Evolutionary conservation across 2,329 filamentous ascomycete genomes (phyloP).

Genomic region (Nakataea oryzae): DNA sequence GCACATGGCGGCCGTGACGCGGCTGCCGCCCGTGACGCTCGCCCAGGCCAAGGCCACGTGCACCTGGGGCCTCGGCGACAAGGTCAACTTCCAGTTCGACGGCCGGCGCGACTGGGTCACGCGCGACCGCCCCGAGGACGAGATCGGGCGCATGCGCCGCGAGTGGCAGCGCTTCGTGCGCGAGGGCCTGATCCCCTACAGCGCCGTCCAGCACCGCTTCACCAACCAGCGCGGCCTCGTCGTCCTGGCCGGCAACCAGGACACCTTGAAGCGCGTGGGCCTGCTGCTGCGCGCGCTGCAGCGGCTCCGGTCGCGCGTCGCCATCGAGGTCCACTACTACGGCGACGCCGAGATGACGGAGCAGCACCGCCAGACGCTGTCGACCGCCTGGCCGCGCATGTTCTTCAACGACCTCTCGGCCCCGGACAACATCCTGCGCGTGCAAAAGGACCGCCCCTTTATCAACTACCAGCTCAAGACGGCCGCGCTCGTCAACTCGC

Average conservation of each 20-base stretch:
- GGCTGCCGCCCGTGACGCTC: conserved; percentile 2
- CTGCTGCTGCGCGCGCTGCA: conserved; percentile 11
- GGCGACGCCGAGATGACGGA: conserved; percentile 13
- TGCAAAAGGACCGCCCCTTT: conserved; percentile 20
- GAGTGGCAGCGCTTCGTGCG: conserved; percentile 3
- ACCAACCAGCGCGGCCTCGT: conserved; percentile 17
- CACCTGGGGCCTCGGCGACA: conserved; percentile 4
- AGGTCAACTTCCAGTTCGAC: too few relatives aligned
- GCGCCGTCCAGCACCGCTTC: conserved; percentile 8
- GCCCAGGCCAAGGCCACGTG: conserved; percentile 6
- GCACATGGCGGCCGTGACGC: conserved; percentile 6
- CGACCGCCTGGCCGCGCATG: conserved; percentile 10
- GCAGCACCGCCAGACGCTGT: conserved; percentile 8
- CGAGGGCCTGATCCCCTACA: conserved; percentile 6
- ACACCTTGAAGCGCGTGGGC: conserved; percentile 11
- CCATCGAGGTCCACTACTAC: conserved; percentile 20
- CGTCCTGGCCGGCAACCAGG: conserved; percentile 17
- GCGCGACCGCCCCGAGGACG: conserved; percentile 5
- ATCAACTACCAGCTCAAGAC: conserved; percentile 22
- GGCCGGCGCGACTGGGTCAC: conserved; percentile 9
- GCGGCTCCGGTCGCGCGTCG: conserved; percentile 11
- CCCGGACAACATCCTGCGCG: conserved; percentile 18
- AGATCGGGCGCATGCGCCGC: conserved; percentile 4
- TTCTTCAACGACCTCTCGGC: conserved; percentile 18
- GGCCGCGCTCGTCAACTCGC: conserved; percentile 21